Conservation (phyloP, 192 early-diverging fungal genomes). For the Phycomyces nitens region DNA sequence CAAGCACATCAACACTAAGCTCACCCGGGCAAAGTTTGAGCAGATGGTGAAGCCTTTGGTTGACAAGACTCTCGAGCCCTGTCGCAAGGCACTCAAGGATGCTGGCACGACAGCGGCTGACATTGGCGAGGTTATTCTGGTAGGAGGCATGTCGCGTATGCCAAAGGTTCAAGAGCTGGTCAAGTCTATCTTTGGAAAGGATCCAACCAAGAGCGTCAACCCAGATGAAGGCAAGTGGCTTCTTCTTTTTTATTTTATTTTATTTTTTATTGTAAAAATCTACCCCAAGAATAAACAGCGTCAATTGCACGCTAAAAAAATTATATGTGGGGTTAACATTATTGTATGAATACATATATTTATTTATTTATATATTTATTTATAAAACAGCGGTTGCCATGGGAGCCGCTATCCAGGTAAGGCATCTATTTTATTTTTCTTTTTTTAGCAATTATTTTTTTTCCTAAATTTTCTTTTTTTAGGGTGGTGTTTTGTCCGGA, state of each 20-base stretch:
- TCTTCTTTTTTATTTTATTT: too few species aligned
- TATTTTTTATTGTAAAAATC: too few species aligned
- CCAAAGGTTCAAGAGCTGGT: slow-evolving; percentile 98
- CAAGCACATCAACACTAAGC: slow-evolving; percentile 81
- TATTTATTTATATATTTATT: too few species aligned
- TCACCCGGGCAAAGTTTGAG: slow-evolving; percentile 98
- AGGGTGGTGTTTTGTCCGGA: slow-evolving; percentile 80
- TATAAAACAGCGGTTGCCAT: slow-evolving; percentile 70
- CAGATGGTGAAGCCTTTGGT: slow-evolving; percentile 96
- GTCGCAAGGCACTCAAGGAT: slow-evolving; percentile 93
- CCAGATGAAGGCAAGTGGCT: slow-evolving; percentile 88
- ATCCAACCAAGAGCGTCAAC: slow-evolving; percentile 97
- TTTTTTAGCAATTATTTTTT: too few species aligned
- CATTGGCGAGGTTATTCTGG: slow-evolving; percentile 92
- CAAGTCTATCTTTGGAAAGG: slow-evolving; percentile 96
- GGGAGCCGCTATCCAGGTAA: slow-evolving; percentile 95
- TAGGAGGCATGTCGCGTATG: slow-evolving; percentile 98
- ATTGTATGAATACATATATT: too few species aligned
- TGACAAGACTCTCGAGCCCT: slow-evolving; percentile 90
- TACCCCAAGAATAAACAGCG: too few species aligned
- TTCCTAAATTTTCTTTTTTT: too few species aligned
- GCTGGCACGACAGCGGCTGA: slow-evolving; percentile 87
- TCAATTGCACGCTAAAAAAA: too few species aligned
- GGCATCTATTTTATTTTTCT: slow-evolving; percentile 68
- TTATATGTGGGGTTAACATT: too few species aligned